Evolutionary conservation across 805 yeast species (phyloP).

Genomic region (Lachancea waltii): DNA sequence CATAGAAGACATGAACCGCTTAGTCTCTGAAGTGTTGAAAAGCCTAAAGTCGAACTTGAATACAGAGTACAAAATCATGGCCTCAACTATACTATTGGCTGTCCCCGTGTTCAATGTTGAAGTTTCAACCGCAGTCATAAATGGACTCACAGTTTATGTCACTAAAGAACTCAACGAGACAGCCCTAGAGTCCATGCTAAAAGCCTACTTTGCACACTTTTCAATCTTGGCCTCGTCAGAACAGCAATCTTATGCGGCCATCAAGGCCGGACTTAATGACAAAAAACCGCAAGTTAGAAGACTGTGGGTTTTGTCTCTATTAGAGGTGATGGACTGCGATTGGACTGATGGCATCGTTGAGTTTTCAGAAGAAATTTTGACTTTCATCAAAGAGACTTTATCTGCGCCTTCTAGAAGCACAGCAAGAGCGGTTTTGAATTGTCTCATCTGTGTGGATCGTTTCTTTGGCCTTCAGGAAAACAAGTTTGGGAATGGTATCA

Average conservation of each 20-base stretch:
- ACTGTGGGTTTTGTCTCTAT: constrained; percentile 55
- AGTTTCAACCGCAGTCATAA: constrained; percentile 36
- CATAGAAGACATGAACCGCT: constrained; percentile 26
- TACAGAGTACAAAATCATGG: constrained; percentile 57
- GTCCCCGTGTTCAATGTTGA: constrained; percentile 25
- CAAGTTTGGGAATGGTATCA: too few relatives aligned
- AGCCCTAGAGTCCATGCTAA: constrained; percentile 45
- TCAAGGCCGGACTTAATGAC: constrained; percentile 59
- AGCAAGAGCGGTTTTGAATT: constrained; percentile 14
- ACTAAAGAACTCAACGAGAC: constrained; percentile 72
- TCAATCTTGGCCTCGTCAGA: constrained; percentile 25
- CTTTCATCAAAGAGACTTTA: constrained; percentile 33
- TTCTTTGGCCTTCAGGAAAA: too few relatives aligned
- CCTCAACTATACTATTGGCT: constrained; percentile 40
- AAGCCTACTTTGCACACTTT: constrained; percentile 44
- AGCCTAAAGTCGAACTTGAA: constrained; percentile 52
- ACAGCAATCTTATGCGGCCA: constrained; percentile 26
- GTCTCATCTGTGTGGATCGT: constrained; percentile 20
- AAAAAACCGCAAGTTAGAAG: constrained; percentile 56
- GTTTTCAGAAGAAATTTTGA: constrained; percentile 9
- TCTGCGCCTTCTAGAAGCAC: constrained; percentile 16
- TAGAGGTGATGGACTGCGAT: constrained; percentile 33
- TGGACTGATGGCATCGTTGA: constrained; percentile 19
- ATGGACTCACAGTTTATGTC: constrained; percentile 44
- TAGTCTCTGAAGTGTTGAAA: constrained; percentile 50